Evolutionary conservation across 208 protist genomes (phyloP).

Genomic region (Trypanosoma mega): DNA sequence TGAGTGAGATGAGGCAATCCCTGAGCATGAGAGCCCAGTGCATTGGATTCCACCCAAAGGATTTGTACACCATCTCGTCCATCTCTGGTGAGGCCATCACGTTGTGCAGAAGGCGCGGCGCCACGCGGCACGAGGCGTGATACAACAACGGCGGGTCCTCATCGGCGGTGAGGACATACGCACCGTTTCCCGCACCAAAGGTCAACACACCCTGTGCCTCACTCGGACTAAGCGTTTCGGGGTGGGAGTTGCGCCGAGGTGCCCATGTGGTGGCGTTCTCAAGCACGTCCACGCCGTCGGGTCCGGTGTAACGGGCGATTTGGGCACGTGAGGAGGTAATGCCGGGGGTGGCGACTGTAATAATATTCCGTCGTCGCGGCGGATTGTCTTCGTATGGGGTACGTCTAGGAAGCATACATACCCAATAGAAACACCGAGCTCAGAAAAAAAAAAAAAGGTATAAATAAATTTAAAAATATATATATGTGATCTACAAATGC

Average conservation of each 20-base stretch:
- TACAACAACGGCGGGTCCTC: slow-evolving; percentile 48
- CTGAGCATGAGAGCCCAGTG: slow-evolving; percentile 67
- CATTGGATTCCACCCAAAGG: slow-evolving; percentile 53
- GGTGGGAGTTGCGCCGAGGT: slow-evolving; percentile 2
- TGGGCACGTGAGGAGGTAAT: slow-evolving; percentile 62
- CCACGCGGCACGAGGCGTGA: slow-evolving; percentile 51
- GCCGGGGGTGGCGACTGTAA: slow-evolving; percentile 78
- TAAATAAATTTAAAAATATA: neutral
- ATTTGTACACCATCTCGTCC: slow-evolving; percentile 59
- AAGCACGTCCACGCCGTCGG: slow-evolving; percentile 66
- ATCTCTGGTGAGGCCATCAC: slow-evolving; percentile 78
- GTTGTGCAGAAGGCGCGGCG: slow-evolving; percentile 71
- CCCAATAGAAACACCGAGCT: neutral
- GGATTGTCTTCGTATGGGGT: slow-evolving; percentile 58
- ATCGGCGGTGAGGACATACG: slow-evolving; percentile 16
- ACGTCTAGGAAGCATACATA: slow-evolving; percentile 50
- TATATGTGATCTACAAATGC: neutral
- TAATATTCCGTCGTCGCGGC: slow-evolving; percentile 67
- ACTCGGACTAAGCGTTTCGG: neutral
- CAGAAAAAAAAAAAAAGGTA: neutral
- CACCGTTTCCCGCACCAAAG: slow-evolving; percentile 3
- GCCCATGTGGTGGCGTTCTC: slow-evolving; percentile 49
- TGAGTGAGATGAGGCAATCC: slow-evolving; percentile 42
- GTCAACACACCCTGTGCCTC: neutral
- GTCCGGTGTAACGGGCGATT: slow-evolving; percentile 70